Evolutionary conservation across 306 rosid genomes (phyloP).

Genomic region (Prunus mongolica): DNA sequence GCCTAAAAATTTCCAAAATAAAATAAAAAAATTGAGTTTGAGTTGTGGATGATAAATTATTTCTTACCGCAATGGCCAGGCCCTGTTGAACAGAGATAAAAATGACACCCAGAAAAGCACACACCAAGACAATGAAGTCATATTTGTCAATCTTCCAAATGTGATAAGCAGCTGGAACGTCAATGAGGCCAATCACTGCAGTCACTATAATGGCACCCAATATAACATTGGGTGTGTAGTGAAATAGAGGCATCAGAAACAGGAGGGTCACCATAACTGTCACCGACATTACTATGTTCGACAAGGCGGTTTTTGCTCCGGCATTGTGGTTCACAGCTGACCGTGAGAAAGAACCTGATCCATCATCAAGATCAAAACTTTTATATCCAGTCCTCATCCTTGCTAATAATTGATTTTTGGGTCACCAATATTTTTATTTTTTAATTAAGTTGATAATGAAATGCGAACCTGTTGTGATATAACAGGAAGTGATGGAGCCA

Average conservation of each 20-base stretch:
- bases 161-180: slow-evolving; percentile 67
- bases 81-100: slow-evolving; percentile 82
- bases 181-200: slow-evolving; percentile 87
- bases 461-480: slow-evolving; percentile 73
- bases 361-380: slow-evolving; percentile 7
- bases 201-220: slow-evolving; percentile 88
- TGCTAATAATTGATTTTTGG: not conserved
- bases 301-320: slow-evolving; percentile 82
- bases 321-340: slow-evolving; percentile 96
- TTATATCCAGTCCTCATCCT: not conserved
- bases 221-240: slow-evolving; percentile 87
- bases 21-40: too few relatives aligned
- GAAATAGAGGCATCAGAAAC: slow-evolving; percentile 87
- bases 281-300: slow-evolving; percentile 86
- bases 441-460: too few relatives aligned
- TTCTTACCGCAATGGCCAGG: slow-evolving; percentile 81
- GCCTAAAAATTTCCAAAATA: not conserved
- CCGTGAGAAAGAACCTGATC: slow-evolving; percentile 82
- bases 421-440: too few relatives aligned
- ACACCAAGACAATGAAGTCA: slow-evolving; percentile 70
- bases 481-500: slow-evolving; percentile 93
- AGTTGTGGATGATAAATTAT: too few relatives aligned
- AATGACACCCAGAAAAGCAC: slow-evolving; percentile 81
- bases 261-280: slow-evolving; percentile 92
- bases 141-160: slow-evolving; percentile 87